phyloP scores from a whole-genome alignment of 805 yeast genomes.

The Metschnikowia kofuensis region DNA sequence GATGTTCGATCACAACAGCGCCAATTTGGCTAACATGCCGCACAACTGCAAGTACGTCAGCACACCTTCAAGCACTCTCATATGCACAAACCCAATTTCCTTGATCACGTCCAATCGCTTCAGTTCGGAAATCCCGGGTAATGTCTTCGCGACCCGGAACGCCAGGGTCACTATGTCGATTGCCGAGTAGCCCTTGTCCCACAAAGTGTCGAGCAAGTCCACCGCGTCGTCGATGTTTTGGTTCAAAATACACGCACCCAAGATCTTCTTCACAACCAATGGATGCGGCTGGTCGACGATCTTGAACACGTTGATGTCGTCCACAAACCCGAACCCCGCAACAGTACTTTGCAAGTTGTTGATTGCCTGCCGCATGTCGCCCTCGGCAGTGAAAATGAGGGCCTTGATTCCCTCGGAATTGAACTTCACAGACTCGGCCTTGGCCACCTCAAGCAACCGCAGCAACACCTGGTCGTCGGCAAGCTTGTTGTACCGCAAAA shows the following conservation, averaged over 20 bases:
- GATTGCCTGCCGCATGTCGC: slow-evolving; percentile 98
- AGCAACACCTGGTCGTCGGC: slow-evolving; percentile 82
- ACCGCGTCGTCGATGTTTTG: slow-evolving; percentile 62
- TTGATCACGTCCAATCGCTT: slow-evolving; percentile 72
- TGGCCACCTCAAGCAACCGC: slow-evolving; percentile 67
- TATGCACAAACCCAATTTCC: slow-evolving; percentile 87
- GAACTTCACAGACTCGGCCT: slow-evolving; percentile 68
- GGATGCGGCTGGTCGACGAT: slow-evolving; percentile 98
- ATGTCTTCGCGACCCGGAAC: slow-evolving; percentile 79
- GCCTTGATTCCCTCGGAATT: slow-evolving; percentile 92
- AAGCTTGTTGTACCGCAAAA: slow-evolving; percentile 76
- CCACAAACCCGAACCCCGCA: slow-evolving; percentile 91
- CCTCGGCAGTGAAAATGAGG: slow-evolving; percentile 90
- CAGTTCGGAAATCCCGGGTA: slow-evolving; percentile 66
- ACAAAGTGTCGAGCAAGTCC: slow-evolving; percentile 60
- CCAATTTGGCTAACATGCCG: slow-evolving; percentile 68
- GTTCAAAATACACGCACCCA: slow-evolving; percentile 42
- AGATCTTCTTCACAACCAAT: slow-evolving; percentile 63
- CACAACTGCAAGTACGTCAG: slow-evolving; percentile 81
- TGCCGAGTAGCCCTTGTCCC: slow-evolving; percentile 91
- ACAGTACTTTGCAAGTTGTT: slow-evolving; percentile 92
- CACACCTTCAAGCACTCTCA: slow-evolving; percentile 92
- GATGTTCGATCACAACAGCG: slow-evolving; percentile 7
- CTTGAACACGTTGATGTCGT: slow-evolving; percentile 87
- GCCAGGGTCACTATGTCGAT: slow-evolving; percentile 89